Evolutionary conservation across 371 early-diverging fungal genomes (phyloP).

Genomic region (Circinella umbellata): DNA sequence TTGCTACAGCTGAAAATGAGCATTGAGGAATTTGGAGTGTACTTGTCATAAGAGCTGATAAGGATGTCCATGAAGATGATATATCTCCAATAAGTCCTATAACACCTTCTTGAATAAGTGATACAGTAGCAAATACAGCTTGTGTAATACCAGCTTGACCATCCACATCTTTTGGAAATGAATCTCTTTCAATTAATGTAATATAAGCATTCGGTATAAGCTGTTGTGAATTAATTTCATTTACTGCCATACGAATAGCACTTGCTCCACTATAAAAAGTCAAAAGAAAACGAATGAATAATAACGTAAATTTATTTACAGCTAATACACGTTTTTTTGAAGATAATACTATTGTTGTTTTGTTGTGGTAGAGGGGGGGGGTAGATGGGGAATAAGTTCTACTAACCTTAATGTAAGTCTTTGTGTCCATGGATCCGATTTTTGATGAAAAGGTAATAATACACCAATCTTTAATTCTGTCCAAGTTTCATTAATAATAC

Average conservation of each 20-base stretch:
- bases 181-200: constrained; percentile 62
- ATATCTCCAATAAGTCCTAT: constrained; percentile 65
- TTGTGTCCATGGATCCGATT: constrained; percentile 40
- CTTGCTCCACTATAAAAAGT: constrained; percentile 52
- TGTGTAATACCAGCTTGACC: constrained; percentile 52
- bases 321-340: too few relatives aligned
- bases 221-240: constrained; percentile 58
- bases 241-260: constrained; percentile 60
- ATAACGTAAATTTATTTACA: too few relatives aligned
- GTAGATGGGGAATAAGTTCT: too few relatives aligned
- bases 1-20: constrained; percentile 62
- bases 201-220: constrained; percentile 65
- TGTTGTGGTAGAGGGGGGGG: too few relatives aligned
- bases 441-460: constrained; percentile 56
- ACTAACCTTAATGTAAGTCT: constrained; percentile 50
- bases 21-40: constrained; percentile 67
- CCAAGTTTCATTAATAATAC: constrained; percentile 16
- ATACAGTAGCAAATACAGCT: constrained; percentile 61
- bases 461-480: constrained; percentile 61
- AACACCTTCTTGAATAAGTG: constrained; percentile 61
- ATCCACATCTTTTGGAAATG: constrained; percentile 54
- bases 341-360: too few relatives aligned
- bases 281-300: neutral
- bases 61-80: constrained; percentile 61
- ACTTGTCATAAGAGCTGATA: constrained; percentile 62